Percentiles rank a stretch among this genome's conserved stretches.
phyloP scores from a whole-genome alignment of 129 eudicot species.

The Calendula officinalis region DNA sequence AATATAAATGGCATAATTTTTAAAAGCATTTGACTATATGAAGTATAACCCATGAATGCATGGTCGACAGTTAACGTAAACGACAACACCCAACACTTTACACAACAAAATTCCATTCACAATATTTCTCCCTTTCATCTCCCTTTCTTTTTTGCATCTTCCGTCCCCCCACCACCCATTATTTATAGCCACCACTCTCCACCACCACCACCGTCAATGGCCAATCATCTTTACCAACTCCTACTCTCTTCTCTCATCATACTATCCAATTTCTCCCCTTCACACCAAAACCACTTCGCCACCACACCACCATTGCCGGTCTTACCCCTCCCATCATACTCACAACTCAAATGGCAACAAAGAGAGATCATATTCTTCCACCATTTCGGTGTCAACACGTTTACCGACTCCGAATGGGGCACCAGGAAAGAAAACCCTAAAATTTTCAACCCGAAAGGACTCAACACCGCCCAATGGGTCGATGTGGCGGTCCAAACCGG shows the following conservation, averaged over 20 bases:
- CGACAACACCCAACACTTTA: constrained; percentile 29
- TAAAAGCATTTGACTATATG: too few species aligned
- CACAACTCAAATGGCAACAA: constrained; percentile 93
- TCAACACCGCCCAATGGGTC: constrained; percentile 75
- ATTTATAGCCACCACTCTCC: constrained; percentile 27
- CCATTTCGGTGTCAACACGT: constrained; percentile 92
- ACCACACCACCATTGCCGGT: constrained; percentile 77
- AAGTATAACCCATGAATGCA: constrained; percentile 42
- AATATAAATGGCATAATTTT: too few species aligned
- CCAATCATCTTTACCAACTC: constrained; percentile 18
- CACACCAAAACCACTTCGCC: constrained; percentile 30
- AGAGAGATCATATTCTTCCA: constrained; percentile 83
- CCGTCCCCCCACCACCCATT: constrained; percentile 12
- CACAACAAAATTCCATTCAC: constrained; percentile 46
- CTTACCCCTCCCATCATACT: constrained; percentile 69
- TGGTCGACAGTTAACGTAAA: constrained; percentile 32
- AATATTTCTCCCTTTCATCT: constrained; percentile 18
- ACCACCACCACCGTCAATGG: constrained; percentile 27
- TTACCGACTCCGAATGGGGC: constrained; percentile 89
- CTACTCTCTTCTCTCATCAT: constrained; percentile 17
- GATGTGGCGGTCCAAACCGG: constrained; percentile 65
- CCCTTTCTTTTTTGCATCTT: constrained; percentile 18
- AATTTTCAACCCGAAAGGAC: constrained; percentile 63
- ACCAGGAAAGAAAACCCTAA: constrained; percentile 70
- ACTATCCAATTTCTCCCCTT: constrained; percentile 27